Evolutionary conservation across 306 rosid species (phyloP).

Genomic region (Quercus berberidifolia): DNA sequence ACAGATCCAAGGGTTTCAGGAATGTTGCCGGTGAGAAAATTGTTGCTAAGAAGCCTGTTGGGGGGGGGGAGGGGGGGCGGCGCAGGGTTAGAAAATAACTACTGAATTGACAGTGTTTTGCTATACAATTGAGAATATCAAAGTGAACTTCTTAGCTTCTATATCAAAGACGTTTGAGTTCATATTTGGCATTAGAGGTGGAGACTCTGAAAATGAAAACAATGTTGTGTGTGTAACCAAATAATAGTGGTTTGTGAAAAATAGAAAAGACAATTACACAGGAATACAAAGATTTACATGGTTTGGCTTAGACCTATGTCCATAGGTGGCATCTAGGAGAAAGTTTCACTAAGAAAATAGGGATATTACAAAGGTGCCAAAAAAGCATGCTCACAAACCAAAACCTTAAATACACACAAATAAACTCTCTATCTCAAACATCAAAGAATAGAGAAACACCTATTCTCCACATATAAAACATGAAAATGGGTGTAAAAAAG

Average conservation of each 20-base stretch:
- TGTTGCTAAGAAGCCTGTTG: slow-evolving; percentile 62
- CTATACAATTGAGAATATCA: background rate
- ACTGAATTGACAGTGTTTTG: background rate
- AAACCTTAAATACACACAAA: no score
- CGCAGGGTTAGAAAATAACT: background rate
- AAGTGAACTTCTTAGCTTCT: background rate
- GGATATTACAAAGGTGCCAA: no score
- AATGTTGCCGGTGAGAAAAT: slow-evolving; percentile 45
- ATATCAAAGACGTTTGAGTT: background rate
- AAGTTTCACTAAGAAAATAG: no score
- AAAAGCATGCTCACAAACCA: no score
- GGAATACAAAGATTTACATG: background rate
- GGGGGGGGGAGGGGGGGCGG: background rate
- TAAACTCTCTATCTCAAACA: no score
- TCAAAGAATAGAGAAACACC: no score
- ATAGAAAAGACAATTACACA: background rate
- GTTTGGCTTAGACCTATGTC: no score
- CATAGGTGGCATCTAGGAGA: no score
- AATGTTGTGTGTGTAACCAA: no score
- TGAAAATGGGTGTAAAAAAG: background rate
- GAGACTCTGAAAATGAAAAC: background rate
- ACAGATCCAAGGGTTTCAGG: slow-evolving; percentile 61
- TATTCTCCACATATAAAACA: no score
- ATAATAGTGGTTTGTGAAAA: no score
- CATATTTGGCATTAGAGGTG: background rate